Evolutionary conservation across 192 early-diverging fungal species (phyloP).

Genomic region (Umbelopsis vinacea): DNA sequence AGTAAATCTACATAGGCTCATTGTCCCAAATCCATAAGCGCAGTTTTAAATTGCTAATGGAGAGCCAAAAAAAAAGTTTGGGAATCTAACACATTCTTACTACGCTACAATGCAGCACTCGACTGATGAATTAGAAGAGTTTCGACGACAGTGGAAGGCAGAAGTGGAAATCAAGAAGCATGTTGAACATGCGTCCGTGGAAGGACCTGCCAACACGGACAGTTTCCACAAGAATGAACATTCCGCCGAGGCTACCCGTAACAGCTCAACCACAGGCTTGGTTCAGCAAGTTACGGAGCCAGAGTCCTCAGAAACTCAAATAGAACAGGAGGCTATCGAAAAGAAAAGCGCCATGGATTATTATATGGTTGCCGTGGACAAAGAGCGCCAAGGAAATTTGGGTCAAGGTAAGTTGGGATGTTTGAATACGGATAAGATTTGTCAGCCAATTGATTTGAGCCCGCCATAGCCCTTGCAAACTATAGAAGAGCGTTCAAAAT

Average conservation of each 20-base stretch:
- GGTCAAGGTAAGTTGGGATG: conserved; percentile 34
- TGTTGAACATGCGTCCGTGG: not conserved
- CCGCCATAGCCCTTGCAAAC: conserved; percentile 30
- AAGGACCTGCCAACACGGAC: not conserved
- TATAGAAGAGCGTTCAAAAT: conserved; percentile 44
- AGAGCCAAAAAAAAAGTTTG: not conserved
- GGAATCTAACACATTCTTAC: not conserved
- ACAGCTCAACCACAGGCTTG: conserved; percentile 1
- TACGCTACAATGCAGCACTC: conserved; percentile 11
- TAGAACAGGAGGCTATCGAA: not conserved
- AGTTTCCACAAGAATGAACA: not conserved
- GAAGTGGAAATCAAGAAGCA: conserved; percentile 30
- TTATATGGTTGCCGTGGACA: conserved; percentile 37
- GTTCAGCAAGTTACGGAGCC: conserved; percentile 13
- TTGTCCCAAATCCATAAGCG: not conserved
- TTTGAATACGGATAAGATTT: not conserved
- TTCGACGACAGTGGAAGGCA: conserved; percentile 32
- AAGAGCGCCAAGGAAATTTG: conserved; percentile 44
- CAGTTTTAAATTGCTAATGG: not conserved
- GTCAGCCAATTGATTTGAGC: not conserved
- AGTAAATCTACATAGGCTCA: not conserved
- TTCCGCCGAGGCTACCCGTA: not conserved
- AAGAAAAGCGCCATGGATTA: conserved; percentile 32
- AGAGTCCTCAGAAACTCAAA: not conserved
- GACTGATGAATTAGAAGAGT: conserved; percentile 29